A percentile compares a stretch with the other conserved stretches of the same genome.
phyloP scores from a whole-genome alignment of 805 yeast species.

The Saccharomycopsis sp. region DNA sequence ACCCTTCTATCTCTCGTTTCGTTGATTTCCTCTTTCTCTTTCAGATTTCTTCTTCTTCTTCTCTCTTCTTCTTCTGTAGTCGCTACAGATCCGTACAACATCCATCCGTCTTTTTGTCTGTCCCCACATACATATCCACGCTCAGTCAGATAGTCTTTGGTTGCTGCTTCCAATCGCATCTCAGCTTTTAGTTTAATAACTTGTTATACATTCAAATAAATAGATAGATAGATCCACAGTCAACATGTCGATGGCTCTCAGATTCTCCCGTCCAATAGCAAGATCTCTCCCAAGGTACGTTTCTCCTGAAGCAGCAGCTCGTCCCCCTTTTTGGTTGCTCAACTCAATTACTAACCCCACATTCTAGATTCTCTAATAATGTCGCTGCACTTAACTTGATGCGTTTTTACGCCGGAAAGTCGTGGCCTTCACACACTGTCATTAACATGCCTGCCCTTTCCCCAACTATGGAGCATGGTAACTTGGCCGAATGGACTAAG shows the following conservation, averaged over 20 bases:
- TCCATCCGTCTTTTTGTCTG: too few species aligned
- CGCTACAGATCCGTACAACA: neutral
- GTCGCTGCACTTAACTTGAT: constrained; percentile 12
- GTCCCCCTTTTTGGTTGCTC: neutral
- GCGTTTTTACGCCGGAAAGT: constrained; percentile 41
- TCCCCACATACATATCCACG: neutral
- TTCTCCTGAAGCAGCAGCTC: neutral
- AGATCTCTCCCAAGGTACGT: constrained; percentile 15
- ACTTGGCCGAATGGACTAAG: constrained; percentile 85
- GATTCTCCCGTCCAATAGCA: constrained; percentile 15
- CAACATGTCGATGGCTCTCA: constrained; percentile 30
- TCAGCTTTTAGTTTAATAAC: too few species aligned
- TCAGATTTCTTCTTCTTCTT: neutral
- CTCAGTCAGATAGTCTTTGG: neutral
- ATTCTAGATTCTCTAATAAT: neutral
- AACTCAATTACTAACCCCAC: neutral
- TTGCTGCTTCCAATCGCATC: too few species aligned
- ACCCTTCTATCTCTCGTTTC: neutral
- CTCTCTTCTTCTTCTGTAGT: neutral
- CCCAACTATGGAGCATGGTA: constrained; percentile 99
- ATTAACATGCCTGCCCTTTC: constrained; percentile 98
- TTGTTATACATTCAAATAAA: too few species aligned
- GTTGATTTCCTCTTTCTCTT: neutral
- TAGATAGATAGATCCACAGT: too few species aligned
- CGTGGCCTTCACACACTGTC: constrained; percentile 77